Evolutionary conservation across 805 yeast genomes (phyloP), one percentile per base, ranked within the genome.

Genomic region (Metschnikowia gruessii): DNA sequence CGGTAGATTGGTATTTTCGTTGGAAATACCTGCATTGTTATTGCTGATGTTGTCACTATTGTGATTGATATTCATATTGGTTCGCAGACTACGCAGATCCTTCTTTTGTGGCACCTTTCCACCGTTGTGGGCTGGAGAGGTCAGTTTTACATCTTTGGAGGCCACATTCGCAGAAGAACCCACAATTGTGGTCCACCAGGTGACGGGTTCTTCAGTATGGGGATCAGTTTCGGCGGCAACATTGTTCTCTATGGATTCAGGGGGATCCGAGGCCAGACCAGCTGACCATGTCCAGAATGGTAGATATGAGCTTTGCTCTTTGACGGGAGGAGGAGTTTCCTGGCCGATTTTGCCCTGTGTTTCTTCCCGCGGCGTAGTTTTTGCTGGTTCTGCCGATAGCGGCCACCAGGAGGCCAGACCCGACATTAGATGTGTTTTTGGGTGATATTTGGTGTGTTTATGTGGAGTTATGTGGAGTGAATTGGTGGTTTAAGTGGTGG

Each of bases 391-490:
- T 4, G 43, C 43, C 15, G 48, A 30, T 15, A 44, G 36, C 8
- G 48, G 43, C 48, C 48, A 44, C 48, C 48, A 44, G 8, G 42
- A 33, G 11, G 22, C 15, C 47, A 38, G 39, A 24, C 38, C 39
- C 6, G 47, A 26, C 43, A 43, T 43, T 19, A 24, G 24, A 15
- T n/a, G 33, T 30, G 33, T 3, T 29, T 29, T 29, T 29, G 4
- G 6, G 31, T 12, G 13, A 29, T 29, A n/a, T n/a, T n/a, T n/a
- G n/a, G n/a, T n/a, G n/a, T 6, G 31, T 29, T 29, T 29, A 12
- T 29, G 31, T 21, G 24, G 24, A 8, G 24, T 5, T 21, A 21
- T 21, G 24, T 21, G 24, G n/a, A n/a, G n/a, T n/a, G n/a, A n/a
- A n/a, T n/a, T n/a, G n/a, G n/a, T 21, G 24, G 24, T 4, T 21